Base-by-base conservation (phyloP, 1,284 basidiomycete species). In the Puccinia triticina region DNA sequence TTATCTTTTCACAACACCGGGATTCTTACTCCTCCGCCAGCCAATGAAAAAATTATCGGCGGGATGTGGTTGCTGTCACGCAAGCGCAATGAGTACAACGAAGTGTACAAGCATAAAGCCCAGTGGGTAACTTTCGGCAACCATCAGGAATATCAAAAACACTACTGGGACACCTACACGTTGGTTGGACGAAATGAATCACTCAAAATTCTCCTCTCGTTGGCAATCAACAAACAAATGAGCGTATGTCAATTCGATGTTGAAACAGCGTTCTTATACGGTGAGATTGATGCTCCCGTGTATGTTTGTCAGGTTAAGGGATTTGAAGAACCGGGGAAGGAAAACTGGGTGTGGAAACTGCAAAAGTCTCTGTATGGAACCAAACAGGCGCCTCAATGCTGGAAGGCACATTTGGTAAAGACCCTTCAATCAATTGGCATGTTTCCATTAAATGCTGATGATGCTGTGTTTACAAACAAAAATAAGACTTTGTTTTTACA, bases 41-140 rank as follows among this genome's bases (percentile, higher is more conserved):
- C 21, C 43, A 34, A 67, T 50, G 48, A 50, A 1, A 78, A 78
- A 21, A 53, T 78, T 16, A 66, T 78, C 14, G 77, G 77, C 5
- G 77, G 77, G 29, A 78, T 78, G 77, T 78, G 77, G 77, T 10
- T 46, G 23, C n/a, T 78, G 4, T 29, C 61, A 18, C 32, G 21
- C 1, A 74, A 74, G 23, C 16, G 14, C 4, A 72, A 72, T 50
- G 34, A 72, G 40, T 43, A 43, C 40, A 4, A 43, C 12, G 40
- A 43, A 12, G 40, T 43, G 40, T 43, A 43, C 40, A 43, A 43
- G 40, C 40, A 43, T 12, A 43, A 43, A 12, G 40, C 40, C 12
- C 40, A 43, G 7, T 43, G 40, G 40, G 40, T 43, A 12, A 43
- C 40, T 7, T 43, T 43, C 12, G 40, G 40, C 7, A 43, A 43